phyloP scores from a whole-genome alignment of 2,329 filamentous ascomycete genomes.

The Chaetothyriales sp. region DNA sequence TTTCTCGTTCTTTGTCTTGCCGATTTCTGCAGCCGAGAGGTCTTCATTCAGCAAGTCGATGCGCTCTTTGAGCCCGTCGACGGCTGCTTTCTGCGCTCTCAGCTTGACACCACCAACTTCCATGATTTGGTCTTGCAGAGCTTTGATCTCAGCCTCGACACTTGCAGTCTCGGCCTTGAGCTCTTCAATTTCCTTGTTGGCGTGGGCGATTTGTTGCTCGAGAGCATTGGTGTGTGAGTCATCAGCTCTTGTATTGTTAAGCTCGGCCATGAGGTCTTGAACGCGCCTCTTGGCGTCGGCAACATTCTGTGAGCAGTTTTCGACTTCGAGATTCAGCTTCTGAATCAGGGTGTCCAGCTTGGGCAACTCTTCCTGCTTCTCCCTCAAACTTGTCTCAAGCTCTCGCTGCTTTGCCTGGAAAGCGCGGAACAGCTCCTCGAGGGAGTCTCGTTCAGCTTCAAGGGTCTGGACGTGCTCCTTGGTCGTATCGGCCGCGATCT shows the following conservation, averaged over 20 bases:
- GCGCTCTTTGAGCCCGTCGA: conserved; percentile 77
- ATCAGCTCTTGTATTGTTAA: conserved; percentile 68
- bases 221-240: conserved; percentile 58
- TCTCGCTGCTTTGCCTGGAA: conserved; percentile 76
- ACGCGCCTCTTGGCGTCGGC: conserved; percentile 72
- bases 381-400: conserved; percentile 58
- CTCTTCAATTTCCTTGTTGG: conserved; percentile 66
- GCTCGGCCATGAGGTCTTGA: conserved; percentile 68
- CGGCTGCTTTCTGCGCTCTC: conserved; percentile 75
- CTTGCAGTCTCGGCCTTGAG: conserved; percentile 75
- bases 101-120: conserved; percentile 90
- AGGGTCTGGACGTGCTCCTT: conserved; percentile 82
- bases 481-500: conserved; percentile 71
- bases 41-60: conserved; percentile 69
- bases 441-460: conserved; percentile 69
- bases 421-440: conserved; percentile 69
- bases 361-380: conserved; percentile 66
- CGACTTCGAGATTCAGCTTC: conserved; percentile 77
- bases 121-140: conserved; percentile 94
- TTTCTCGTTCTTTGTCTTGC: conserved; percentile 87
- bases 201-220: conserved; percentile 61
- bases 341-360: conserved; percentile 79
- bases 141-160: conserved; percentile 85
- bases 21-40: conserved; percentile 73
- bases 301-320: conserved; percentile 73